Evolutionary conservation across 768 basidiomycete genomes (phyloP).

Genomic region (Boletellus ananiceps): DNA sequence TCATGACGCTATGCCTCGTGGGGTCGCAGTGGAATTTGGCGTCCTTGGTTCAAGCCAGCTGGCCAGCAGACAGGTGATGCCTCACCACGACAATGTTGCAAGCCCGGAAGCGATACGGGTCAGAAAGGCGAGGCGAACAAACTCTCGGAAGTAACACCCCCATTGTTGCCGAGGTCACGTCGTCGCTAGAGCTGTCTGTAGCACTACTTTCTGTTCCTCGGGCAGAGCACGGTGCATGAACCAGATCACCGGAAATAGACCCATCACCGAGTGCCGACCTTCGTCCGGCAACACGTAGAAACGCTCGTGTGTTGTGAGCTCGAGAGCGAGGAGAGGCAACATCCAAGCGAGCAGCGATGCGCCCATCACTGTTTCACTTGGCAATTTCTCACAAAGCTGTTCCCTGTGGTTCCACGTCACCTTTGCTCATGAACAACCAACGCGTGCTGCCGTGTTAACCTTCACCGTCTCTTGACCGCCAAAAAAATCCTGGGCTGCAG

Average conservation of each 20-base stretch:
- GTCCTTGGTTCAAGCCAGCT: neutral
- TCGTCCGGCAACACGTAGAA: neutral
- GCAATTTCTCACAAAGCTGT: neutral
- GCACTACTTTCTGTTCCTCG: no score
- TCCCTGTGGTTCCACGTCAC: slow-evolving; percentile 17
- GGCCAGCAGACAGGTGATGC: neutral
- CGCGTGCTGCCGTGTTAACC: slow-evolving; percentile 5
- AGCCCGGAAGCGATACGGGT: no score
- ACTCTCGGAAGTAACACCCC: no score
- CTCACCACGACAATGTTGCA: no score
- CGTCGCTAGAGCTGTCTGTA: no score
- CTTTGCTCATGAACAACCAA: slow-evolving; percentile 16
- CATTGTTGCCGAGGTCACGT: no score
- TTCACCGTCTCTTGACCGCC: neutral
- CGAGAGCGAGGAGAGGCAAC: no score
- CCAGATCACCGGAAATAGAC: no score
- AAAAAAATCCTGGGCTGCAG: slow-evolving; percentile 7
- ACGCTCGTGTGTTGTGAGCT: neutral
- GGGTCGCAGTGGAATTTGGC: neutral
- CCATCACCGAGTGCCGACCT: no score
- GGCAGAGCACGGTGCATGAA: no score
- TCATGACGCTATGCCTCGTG: slow-evolving; percentile 2
- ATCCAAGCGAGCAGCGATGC: no score
- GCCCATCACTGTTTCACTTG: neutral
- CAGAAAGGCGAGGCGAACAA: no score